phyloP scores from a whole-genome alignment of 176 grass and related monocot genomes.

The Bromus sterilis region DNA sequence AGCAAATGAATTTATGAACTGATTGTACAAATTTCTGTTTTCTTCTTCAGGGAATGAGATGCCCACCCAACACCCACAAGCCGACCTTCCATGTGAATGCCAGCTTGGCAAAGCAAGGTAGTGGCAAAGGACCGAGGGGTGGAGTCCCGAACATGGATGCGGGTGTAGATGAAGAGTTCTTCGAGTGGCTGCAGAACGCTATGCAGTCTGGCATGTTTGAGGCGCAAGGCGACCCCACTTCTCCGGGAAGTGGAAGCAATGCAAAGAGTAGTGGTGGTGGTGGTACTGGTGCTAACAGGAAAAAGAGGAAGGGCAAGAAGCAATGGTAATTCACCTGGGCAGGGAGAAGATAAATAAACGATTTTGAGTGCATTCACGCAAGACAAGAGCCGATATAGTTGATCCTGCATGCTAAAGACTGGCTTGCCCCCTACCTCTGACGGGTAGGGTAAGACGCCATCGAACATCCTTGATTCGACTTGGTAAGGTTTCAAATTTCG shows the following conservation, averaged over 20 bases:
- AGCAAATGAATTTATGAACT: background rate
- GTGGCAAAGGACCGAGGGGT: constrained; percentile 48
- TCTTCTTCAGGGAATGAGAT: constrained; percentile 77
- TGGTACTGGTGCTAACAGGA: constrained; percentile 33
- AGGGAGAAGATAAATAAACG: constrained; percentile 15
- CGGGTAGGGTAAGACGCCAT: background rate
- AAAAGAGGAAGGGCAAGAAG: constrained; percentile 82
- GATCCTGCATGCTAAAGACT: background rate
- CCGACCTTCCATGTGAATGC: constrained; percentile 91
- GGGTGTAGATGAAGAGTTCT: constrained; percentile 71
- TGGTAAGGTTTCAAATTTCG: background rate
- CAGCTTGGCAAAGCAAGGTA: constrained; percentile 62
- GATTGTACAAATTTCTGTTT: constrained; percentile 6
- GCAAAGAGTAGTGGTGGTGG: constrained; percentile 31
- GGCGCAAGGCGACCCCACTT: constrained; percentile 31
- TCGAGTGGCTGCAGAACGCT: constrained; percentile 86
- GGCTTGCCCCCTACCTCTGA: background rate
- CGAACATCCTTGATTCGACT: background rate
- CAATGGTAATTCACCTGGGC: constrained; percentile 38
- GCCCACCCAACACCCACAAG: constrained; percentile 80
- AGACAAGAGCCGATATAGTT: background rate
- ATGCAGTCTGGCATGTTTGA: constrained; percentile 84
- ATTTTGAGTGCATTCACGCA: constrained; percentile 4
- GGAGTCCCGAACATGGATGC: constrained; percentile 55
- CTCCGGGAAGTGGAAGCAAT: constrained; percentile 35